These are phyloP conservation scores for Aaosphaeria pasadenensis DNA, from an alignment of 2,329 filamentous ascomycete genomes.

Conservation along the genomic window DNA sequence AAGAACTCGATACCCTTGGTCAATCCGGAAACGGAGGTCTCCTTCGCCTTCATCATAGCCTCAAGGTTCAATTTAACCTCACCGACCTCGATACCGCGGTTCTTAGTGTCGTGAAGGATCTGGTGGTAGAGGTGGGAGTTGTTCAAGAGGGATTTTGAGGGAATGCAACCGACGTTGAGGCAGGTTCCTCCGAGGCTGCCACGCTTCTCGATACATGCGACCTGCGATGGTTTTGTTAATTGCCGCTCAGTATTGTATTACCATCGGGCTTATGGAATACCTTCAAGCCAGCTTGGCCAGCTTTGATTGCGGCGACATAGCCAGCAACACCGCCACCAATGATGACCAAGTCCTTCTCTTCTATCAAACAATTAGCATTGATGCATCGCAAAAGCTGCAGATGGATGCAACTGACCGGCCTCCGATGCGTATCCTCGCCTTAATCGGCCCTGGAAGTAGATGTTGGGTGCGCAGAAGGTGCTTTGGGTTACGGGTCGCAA, in stretches of 20 bases:
- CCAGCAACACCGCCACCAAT: constrained; percentile 97
- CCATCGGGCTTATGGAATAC: constrained; percentile 46
- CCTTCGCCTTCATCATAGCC: constrained; percentile 99
- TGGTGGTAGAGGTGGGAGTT: constrained; percentile 98
- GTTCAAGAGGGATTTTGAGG: constrained; percentile 98
- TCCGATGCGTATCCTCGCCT: constrained; percentile 57
- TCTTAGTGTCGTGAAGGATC: constrained; percentile 94
- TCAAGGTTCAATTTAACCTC: constrained; percentile 94
- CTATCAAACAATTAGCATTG: constrained; percentile 48
- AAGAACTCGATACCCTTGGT: constrained; percentile 98
- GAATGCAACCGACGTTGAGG: constrained; percentile 98
- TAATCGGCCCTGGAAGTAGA: constrained; percentile 50
- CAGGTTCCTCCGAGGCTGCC: constrained; percentile 93
- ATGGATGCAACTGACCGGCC: constrained; percentile 41
- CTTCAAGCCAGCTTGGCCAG: constrained; percentile 95
- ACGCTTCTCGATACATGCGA: constrained; percentile 97
- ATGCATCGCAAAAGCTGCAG: constrained; percentile 13
- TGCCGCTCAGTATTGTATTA: neutral
- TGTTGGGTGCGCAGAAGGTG: constrained; percentile 39
- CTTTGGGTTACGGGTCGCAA: constrained; percentile 32
- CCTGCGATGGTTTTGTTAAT: constrained; percentile 51
- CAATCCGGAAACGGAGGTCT: constrained; percentile 79
- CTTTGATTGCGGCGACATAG: constrained; percentile 99
- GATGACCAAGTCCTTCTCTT: constrained; percentile 95
- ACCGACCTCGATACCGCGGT: constrained; percentile 94